Evolutionary conservation across 129 eudicot genomes (phyloP).

Genomic region (Heracleum sosnowskyi): DNA sequence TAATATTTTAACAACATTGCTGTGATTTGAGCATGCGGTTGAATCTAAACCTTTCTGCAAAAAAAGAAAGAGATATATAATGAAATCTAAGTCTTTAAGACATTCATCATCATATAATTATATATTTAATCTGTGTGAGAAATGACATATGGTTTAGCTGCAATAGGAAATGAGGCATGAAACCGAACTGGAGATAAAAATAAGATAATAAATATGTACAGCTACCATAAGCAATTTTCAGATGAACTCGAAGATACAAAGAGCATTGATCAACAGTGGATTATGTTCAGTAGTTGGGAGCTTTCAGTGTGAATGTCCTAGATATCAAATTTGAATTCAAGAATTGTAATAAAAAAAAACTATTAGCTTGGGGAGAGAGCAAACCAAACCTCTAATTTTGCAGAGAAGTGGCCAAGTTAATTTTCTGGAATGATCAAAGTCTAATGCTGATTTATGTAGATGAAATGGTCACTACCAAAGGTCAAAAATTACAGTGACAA

Average conservation of each 20-base stretch:
- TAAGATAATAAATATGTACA: neutral
- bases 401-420: neutral
- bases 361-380: neutral
- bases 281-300: neutral
- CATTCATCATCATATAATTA: too few species aligned
- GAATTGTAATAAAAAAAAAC: neutral
- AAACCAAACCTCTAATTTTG: neutral
- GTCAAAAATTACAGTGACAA: neutral
- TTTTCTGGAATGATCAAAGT: neutral
- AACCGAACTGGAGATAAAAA: too few species aligned
- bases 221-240: neutral
- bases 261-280: neutral
- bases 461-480: neutral
- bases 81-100: too few species aligned
- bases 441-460: neutral
- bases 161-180: too few species aligned
- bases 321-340: neutral
- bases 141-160: too few species aligned
- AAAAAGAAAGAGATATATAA: too few species aligned
- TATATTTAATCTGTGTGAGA: too few species aligned
- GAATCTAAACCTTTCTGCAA: too few species aligned
- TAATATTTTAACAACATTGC: neutral
- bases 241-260: neutral
- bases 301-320: neutral
- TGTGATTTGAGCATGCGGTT: neutral